phyloP scores from a whole-genome alignment of 352 stramenopile species.

The Globisporangium spiculum region DNA sequence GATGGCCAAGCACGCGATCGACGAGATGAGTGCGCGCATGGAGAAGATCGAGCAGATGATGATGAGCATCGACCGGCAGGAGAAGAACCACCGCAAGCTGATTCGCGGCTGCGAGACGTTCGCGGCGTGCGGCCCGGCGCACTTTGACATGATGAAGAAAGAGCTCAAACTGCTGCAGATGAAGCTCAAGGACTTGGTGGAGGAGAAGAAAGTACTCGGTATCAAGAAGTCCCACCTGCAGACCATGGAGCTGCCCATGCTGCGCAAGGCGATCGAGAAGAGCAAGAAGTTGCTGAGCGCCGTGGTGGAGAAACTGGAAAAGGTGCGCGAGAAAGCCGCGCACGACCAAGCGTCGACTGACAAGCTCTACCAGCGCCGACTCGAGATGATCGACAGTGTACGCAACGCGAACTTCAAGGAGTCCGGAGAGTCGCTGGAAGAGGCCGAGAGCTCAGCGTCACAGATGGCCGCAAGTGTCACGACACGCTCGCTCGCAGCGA shows the following conservation, averaged over 20 bases:
- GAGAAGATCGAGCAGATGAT: constrained; percentile 66
- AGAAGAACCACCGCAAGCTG: constrained; percentile 69
- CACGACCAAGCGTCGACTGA: constrained; percentile 67
- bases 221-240: constrained; percentile 64
- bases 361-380: constrained; percentile 59
- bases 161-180: constrained; percentile 65
- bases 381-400: constrained; percentile 76
- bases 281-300: constrained; percentile 64
- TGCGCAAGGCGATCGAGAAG: constrained; percentile 48
- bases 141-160: constrained; percentile 71
- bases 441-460: constrained; percentile 21
- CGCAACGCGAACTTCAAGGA: constrained; percentile 25
- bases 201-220: constrained; percentile 64
- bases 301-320: constrained; percentile 67
- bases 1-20: constrained; percentile 68
- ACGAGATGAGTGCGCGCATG: constrained; percentile 72
- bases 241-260: constrained; percentile 47
- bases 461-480: constrained; percentile 33
- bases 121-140: constrained; percentile 42
- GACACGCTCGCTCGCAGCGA: constrained; percentile 59
- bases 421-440: constrained; percentile 19
- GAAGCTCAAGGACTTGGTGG: constrained; percentile 62
- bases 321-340: constrained; percentile 53
- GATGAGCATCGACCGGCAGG: constrained; percentile 63
- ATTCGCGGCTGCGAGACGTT: constrained; percentile 66